These are phyloP conservation scores for Colletotrichum trifolii DNA, from an alignment of 2,329 filamentous ascomycete species.

Conservation along the genomic window DNA sequence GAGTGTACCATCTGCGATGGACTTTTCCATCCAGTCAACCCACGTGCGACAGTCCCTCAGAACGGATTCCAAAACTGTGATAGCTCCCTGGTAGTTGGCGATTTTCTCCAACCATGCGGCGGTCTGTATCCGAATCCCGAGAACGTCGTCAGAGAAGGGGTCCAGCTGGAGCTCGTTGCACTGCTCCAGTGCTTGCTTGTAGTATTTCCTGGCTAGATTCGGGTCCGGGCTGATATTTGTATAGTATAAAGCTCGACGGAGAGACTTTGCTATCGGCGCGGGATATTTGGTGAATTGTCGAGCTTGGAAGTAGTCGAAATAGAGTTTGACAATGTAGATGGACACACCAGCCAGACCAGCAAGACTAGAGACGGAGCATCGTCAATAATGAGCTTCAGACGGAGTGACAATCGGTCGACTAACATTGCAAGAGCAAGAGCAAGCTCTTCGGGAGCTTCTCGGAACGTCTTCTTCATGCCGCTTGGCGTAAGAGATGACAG, in stretches of 20 bases:
- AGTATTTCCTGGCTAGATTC: conserved; percentile 83
- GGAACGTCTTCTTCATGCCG: conserved; percentile 51
- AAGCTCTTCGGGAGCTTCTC: conserved; percentile 57
- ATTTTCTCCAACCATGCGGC: conserved; percentile 84
- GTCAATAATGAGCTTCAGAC: conserved; percentile 38
- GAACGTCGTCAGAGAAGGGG: conserved; percentile 88
- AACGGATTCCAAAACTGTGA: conserved; percentile 82
- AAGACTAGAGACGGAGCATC: conserved; percentile 45
- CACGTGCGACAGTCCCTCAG: conserved; percentile 74
- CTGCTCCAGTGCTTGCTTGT: conserved; percentile 80
- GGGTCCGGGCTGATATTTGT: conserved; percentile 81
- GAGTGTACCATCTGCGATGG: conserved; percentile 58
- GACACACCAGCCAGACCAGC: conserved; percentile 45
- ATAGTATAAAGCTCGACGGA: conserved; percentile 89
- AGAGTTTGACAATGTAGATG: conserved; percentile 55
- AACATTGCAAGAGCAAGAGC: conserved; percentile 56
- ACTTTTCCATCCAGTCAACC: conserved; percentile 66
- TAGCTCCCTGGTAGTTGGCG: conserved; percentile 74
- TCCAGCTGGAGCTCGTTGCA: conserved; percentile 82
- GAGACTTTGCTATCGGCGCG: conserved; percentile 77
- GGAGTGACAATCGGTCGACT: conserved; percentile 30
- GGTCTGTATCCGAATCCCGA: conserved; percentile 88
- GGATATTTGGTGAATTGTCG: conserved; percentile 70
- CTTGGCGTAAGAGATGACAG: conserved; percentile 51
- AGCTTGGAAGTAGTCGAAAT: conserved; percentile 67